These are phyloP conservation scores for Phaffomyces opuntiae DNA, from an alignment of 805 yeast genomes.

Conservation along the genomic window DNA sequence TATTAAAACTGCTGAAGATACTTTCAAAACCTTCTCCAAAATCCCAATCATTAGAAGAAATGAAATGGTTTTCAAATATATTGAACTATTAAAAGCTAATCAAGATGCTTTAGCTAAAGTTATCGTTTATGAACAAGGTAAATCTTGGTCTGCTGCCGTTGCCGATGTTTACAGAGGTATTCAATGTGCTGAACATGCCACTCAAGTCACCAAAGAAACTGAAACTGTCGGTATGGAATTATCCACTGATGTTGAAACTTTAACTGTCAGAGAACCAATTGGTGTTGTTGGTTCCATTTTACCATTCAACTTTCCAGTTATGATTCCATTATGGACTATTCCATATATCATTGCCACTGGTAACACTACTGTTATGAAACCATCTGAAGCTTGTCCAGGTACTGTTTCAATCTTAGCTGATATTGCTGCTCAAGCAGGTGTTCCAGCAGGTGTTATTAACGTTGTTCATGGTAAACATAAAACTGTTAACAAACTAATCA, in stretches of 20 bases:
- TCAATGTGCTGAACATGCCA: conserved; percentile 76
- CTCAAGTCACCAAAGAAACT: conserved; percentile 57
- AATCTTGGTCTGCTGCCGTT: conserved; percentile 65
- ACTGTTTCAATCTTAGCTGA: conserved; percentile 71
- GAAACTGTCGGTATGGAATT: conserved; percentile 61
- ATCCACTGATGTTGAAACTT: conserved; percentile 67
- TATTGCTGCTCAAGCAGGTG: conserved; percentile 65
- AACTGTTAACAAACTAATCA: conserved; percentile 62
- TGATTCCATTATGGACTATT: conserved; percentile 60
- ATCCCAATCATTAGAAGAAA: conserved; percentile 41
- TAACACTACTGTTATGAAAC: conserved; percentile 65
- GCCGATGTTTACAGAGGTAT: conserved; percentile 74
- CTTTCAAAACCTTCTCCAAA: conserved; percentile 53
- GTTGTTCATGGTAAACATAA: conserved; percentile 68
- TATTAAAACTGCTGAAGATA: conserved; percentile 53
- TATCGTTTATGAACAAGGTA: conserved; percentile 69
- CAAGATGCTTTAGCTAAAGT: conserved; percentile 61
- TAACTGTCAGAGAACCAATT: conserved; percentile 61
- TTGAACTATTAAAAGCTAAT: conserved; percentile 54
- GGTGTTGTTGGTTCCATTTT: conserved; percentile 75
- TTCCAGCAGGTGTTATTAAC: conserved; percentile 67
- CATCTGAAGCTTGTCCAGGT: conserved; percentile 75
- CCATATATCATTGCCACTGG: conserved; percentile 63
- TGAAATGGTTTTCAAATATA: conserved; percentile 65
- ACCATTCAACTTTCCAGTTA: conserved; percentile 81